Percentiles rank a stretch among this genome's conserved stretches.
Evolutionary conservation across 2,329 filamentous ascomycete genomes (phyloP).

Genomic region (Gremmenia infestans): DNA sequence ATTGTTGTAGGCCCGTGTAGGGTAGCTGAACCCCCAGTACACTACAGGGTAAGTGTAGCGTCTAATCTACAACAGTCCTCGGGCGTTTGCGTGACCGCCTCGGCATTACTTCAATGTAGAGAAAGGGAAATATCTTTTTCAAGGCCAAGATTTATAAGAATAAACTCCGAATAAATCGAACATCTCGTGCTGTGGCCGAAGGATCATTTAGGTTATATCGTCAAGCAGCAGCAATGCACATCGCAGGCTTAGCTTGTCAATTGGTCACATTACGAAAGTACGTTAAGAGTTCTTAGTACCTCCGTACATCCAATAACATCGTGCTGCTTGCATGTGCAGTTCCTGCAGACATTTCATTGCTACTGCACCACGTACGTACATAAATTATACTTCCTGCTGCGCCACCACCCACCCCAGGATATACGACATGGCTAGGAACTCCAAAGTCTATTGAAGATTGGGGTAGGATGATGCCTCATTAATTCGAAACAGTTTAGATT

Average conservation of each 20-base stretch:
- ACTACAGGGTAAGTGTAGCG: not conserved
- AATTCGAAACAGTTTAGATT: not conserved
- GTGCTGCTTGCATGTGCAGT: not conserved
- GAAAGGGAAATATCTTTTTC: not conserved
- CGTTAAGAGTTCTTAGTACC: not conserved
- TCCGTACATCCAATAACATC: not conserved
- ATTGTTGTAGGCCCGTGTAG: not conserved
- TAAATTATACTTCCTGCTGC: not conserved
- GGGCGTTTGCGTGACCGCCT: conserved; percentile 5
- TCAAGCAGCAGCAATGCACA: conserved; percentile 3
- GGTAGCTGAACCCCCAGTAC: conserved; percentile 6
- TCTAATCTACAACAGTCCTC: conserved; percentile 3
- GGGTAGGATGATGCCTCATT: not conserved
- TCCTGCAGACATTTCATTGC: not conserved
- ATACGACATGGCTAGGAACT: not conserved
- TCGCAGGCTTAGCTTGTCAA: not conserved
- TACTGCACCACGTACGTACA: not conserved
- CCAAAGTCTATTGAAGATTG: too few species aligned
- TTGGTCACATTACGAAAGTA: conserved; percentile 14
- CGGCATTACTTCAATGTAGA: conserved; percentile 4
- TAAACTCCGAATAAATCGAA: not conserved
- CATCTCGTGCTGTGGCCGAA: not conserved
- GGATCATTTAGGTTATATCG: conserved; percentile 15
- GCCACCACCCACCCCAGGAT: conserved; percentile 2
- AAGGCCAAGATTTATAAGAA: too few species aligned